Base-by-base conservation (phyloP, 139 green algal species). In the Helicosporidium sp. region DNA sequence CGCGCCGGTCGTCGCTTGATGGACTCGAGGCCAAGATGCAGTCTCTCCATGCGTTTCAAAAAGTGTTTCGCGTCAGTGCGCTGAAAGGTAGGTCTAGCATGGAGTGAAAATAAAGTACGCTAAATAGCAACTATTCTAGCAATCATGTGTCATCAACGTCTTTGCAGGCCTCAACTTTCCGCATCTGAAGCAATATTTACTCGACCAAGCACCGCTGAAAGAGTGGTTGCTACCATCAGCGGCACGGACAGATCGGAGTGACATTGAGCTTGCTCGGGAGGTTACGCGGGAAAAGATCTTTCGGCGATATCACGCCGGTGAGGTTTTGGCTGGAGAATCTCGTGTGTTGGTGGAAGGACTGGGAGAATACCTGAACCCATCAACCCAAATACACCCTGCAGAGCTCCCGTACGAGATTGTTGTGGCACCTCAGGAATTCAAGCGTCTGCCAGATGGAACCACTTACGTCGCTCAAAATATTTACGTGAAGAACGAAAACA, bases 241-340 rank as follows among this genome's bases (percentile, higher is more conserved):
- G 6, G 19, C 48, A 42, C 42, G 34, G 23, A 72, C 63, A 5
- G 65, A 67, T 27, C 34, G 27, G 18, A 41, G 42, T 3, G 49
- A 51, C 3, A 27, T 56, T n/a, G 61, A 72, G 19, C 46, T 65
- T 36, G 59, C 61, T 3, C 39, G 52, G 26, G 68, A 77, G 63
- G 45, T 77, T 15, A 51, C 71, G 15, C 28, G 54, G 13, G 69
- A 75, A 43, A 62, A 77, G 31, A 16, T 76, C 22, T 77, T 73
- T 57, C 43, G 36, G 50, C 34, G 50, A 24, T 47, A 64, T n/a
- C 52, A 73, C 33, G 41, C 52, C 5, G 53, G 44, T 44, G 27
- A 44, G 48, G 26, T 48, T 2, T 50, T 56, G 25, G 8, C 25
- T 19, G 15, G 18, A 41, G 42, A n/a, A 26, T 22, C 5, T 35